Conservation (phyloP, 306 rosid genomes). For the Lagenaria siceraria region DNA sequence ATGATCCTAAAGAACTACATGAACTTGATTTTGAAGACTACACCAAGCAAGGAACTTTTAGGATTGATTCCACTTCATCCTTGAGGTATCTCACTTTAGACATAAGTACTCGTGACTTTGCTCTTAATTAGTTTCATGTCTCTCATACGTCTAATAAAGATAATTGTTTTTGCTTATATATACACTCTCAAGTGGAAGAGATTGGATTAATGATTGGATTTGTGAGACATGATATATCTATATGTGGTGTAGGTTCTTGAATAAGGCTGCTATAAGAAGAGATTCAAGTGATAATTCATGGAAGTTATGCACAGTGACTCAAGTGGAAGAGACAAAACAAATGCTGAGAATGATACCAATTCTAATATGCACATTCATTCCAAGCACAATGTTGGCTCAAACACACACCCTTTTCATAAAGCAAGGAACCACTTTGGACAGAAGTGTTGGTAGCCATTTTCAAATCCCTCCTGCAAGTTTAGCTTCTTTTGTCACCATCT, state of each 20-base stretch:
- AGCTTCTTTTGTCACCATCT: conserved; percentile 47
- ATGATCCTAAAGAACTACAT: conserved; percentile 39
- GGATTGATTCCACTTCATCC: conserved; percentile 61
- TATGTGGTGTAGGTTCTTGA: conserved; percentile 16
- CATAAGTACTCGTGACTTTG: too few relatives aligned
- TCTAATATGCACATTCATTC: conserved; percentile 51
- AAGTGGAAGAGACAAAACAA: conserved; percentile 86
- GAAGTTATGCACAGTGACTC: conserved; percentile 55
- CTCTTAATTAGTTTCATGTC: too few relatives aligned
- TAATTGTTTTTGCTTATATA: too few relatives aligned
- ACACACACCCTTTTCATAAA: conserved; percentile 66
- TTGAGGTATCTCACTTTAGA: conserved; percentile 54
- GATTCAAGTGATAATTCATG: conserved; percentile 18
- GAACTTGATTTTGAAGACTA: conserved; percentile 47
- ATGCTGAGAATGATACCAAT: conserved; percentile 55
- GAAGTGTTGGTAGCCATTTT: conserved; percentile 43
- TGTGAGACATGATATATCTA: too few relatives aligned
- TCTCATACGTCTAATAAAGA: too few relatives aligned
- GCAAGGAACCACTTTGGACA: conserved; percentile 80
- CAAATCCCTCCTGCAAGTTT: conserved; percentile 80
- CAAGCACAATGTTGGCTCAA: conserved; percentile 81
- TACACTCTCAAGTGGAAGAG: too few relatives aligned
- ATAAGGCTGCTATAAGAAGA: conserved; percentile 30
- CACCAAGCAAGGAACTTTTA: conserved; percentile 28
- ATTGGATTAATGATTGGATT: too few relatives aligned